A percentile compares a stretch with the other conserved stretches of the same genome.
Evolutionary conservation across 768 basidiomycete species (phyloP).

Genomic region (Saitozyma sp.): DNA sequence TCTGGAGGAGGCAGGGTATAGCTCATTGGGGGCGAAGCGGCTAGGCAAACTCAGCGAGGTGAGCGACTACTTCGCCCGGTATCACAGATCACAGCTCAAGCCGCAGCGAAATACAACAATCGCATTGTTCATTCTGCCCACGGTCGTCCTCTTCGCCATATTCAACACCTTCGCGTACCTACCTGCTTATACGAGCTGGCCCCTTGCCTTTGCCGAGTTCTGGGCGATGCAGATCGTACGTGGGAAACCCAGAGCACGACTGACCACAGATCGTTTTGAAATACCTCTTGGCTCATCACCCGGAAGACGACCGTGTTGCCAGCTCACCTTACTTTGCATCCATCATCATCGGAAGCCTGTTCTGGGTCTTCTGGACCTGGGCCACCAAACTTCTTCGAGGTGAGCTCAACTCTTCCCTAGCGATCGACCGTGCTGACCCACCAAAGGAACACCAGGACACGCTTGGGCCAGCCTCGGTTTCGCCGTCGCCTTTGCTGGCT

Average conservation of each 20-base stretch:
- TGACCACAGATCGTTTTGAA: slow-evolving; percentile 16
- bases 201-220: slow-evolving; percentile 80
- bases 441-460: slow-evolving; percentile 73
- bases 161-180: slow-evolving; percentile 79
- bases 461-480: slow-evolving; percentile 75
- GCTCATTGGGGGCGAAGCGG: slow-evolving; percentile 65
- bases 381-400: slow-evolving; percentile 71
- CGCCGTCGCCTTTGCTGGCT: slow-evolving; percentile 67
- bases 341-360: slow-evolving; percentile 78
- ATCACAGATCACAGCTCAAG: neutral
- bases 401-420: slow-evolving; percentile 51
- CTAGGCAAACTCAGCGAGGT: slow-evolving; percentile 73
- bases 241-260: slow-evolving; percentile 13
- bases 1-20: slow-evolving; percentile 73
- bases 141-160: slow-evolving; percentile 74
- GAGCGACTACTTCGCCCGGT: slow-evolving; percentile 26
- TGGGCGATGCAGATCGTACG: slow-evolving; percentile 91
- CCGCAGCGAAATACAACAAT: slow-evolving; percentile 75
- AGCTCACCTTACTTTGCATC: slow-evolving; percentile 90
- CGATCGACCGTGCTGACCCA: neutral
- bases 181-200: slow-evolving; percentile 84
- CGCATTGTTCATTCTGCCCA: slow-evolving; percentile 74
- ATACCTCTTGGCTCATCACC: slow-evolving; percentile 66
- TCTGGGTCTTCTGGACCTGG: slow-evolving; percentile 88
- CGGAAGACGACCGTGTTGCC: slow-evolving; percentile 78